Evolutionary conservation across 805 yeast genomes (phyloP), one percentile per base, ranked within the genome.

Genomic region (Sugiyamaella qingdaonensis): DNA sequence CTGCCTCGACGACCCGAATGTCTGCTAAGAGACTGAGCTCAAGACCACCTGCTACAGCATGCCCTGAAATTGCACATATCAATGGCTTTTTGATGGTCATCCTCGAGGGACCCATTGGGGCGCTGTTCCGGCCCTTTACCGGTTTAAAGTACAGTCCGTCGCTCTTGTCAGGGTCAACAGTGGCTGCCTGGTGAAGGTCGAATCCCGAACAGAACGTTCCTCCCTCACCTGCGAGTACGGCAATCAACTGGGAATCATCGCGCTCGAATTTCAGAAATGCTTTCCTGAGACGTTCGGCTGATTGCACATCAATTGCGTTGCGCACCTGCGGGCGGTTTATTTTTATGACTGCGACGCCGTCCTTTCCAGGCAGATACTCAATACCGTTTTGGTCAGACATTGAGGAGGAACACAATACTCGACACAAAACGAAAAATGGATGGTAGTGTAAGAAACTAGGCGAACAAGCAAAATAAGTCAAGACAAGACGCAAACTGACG

Each of bases 31-130:
- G 66, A 1, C 77, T 76, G 31, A 75, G 51, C 53, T 74, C 78
- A 31, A 73, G 69, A 1, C 78, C 78, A 14, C 78, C 78, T 24
- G 78, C 78, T 4, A 74, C 61, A n/a, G 76, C 76, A 51, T 61
- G 64, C 2, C 78, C 78, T 52, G 72, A 71, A 10, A 74, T 68
- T 1, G 77, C 76, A 9, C 37, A 34, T 14, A 34, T 13, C 16
- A 34, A 13, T 34, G 37, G 37, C 37, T 34, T 34, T 13, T 34
- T 34, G 3, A 34, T 34, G 10, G 8, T 34, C 37, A 34, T 34
- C 37, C 37, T 34, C n/a, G 37, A 34, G 16, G 37, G 37, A 4
- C 37, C 37, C 37, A 34, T 34, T 4, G 37, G 37, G 37, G 16
- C 37, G 8, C 10, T 13, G 8, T 34, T 34, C 4, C 10, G 37